Evolutionary conservation across 139 green algal genomes (phyloP).

Genomic region (Closterium sp.): DNA sequence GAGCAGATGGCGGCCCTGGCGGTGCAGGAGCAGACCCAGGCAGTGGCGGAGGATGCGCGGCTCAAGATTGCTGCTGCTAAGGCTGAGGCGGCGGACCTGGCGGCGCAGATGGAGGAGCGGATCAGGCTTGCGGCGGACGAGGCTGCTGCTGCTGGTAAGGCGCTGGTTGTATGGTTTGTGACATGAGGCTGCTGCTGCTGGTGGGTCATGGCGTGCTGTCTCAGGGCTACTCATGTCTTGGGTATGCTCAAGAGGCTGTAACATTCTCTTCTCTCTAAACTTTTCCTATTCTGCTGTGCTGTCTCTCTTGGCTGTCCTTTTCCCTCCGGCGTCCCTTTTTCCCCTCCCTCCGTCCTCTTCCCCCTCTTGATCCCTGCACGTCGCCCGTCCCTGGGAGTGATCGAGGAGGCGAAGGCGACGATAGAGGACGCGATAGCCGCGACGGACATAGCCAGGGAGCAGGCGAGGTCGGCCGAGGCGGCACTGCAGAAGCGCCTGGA

Average conservation of each 20-base stretch:
- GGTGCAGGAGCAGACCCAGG: conserved; percentile 16
- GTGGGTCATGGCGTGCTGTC: no score
- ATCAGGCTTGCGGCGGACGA: conserved; percentile 39
- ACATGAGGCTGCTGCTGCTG: no score
- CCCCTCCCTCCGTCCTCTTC: no score
- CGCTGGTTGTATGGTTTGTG: background rate
- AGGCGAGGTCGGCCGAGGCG: conserved; percentile 23
- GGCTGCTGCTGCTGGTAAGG: conserved; percentile 17
- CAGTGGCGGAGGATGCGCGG: conserved; percentile 16
- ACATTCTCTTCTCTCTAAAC: background rate
- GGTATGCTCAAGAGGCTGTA: background rate
- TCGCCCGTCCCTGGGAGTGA: background rate
- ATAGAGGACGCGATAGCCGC: conserved; percentile 38
- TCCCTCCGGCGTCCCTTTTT: background rate
- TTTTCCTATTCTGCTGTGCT: background rate
- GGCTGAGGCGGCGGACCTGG: conserved; percentile 3
- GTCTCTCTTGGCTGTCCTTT: background rate
- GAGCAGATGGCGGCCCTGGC: conserved; percentile 40
- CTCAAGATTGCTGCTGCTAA: conserved; percentile 25
- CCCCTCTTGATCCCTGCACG: no score
- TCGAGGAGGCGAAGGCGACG: conserved; percentile 34
- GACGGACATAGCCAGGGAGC: conserved; percentile 29
- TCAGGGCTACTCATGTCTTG: no score
- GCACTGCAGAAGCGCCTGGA: conserved; percentile 27
- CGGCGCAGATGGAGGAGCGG: conserved; percentile 12